Evolutionary conservation across 2,329 filamentous ascomycete species (phyloP).

Genomic region (Trichoderma polysporum): DNA sequence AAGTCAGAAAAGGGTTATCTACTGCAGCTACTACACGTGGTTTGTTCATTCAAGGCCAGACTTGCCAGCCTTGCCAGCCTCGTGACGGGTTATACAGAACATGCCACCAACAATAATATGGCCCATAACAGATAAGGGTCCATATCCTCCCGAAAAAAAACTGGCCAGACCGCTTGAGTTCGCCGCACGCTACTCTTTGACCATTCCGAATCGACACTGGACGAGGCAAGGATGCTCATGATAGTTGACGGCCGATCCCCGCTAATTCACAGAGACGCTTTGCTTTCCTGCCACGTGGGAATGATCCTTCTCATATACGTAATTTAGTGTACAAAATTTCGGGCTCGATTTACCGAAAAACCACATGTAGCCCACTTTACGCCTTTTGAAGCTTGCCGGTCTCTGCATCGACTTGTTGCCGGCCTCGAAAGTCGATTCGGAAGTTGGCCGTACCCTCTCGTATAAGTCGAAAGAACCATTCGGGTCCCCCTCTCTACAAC

Average conservation of each 20-base stretch:
- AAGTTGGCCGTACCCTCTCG: slow-evolving; percentile 21
- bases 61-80: not conserved
- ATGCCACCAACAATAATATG: not conserved
- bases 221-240: not conserved
- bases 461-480: slow-evolving; percentile 24
- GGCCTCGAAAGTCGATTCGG: slow-evolving; percentile 11
- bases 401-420: slow-evolving; percentile 10
- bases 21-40: not conserved
- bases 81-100: not conserved
- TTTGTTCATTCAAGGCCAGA: not conserved
- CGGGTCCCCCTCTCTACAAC: slow-evolving; percentile 24
- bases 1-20: not conserved
- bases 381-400: slow-evolving; percentile 16
- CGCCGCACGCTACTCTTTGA: not conserved
- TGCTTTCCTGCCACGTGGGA: not conserved
- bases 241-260: not conserved
- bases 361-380: not conserved
- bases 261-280: not conserved
- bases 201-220: not conserved
- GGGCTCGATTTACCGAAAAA: not conserved
- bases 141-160: too few relatives aligned
- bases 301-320: too few relatives aligned
- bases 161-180: not conserved
- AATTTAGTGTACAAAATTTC: too few relatives aligned
- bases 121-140: not conserved